phyloP scores from a whole-genome alignment of 805 yeast species.

The Saturnispora saitoi region DNA sequence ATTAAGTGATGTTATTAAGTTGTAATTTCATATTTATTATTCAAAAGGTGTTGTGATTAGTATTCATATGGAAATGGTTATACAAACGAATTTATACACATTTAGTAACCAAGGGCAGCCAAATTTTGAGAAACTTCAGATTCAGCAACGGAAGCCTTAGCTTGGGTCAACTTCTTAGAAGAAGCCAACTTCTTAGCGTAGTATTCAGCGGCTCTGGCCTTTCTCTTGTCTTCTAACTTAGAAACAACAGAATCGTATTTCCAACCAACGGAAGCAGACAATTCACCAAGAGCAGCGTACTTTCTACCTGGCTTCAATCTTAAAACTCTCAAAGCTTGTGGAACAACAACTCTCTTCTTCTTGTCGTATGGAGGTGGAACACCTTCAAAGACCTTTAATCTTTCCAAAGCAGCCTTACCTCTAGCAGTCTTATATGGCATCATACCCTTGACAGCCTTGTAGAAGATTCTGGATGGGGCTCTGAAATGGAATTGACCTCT shows the following conservation, averaged over 20 bases:
- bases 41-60: neutral
- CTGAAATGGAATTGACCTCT: slow-evolving; percentile 99
- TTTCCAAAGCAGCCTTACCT: slow-evolving; percentile 99
- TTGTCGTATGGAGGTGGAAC: slow-evolving; percentile 99
- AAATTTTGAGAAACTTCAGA: slow-evolving; percentile 88
- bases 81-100: slow-evolving; percentile 14
- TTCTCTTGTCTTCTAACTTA: slow-evolving; percentile 98
- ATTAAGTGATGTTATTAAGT: neutral
- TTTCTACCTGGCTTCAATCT: slow-evolving; percentile 99
- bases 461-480: slow-evolving; percentile 99
- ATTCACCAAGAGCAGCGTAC: slow-evolving; percentile 96
- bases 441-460: slow-evolving; percentile 99
- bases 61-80: slow-evolving; percentile 2
- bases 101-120: slow-evolving; percentile 96
- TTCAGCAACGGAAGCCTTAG: slow-evolving; percentile 79
- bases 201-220: slow-evolving; percentile 97
- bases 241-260: slow-evolving; percentile 98
- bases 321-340: slow-evolving; percentile 98
- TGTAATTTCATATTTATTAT: neutral
- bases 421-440: slow-evolving; percentile 99
- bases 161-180: slow-evolving; percentile 83
- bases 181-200: slow-evolving; percentile 97
- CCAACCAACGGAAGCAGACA: slow-evolving; percentile 98
- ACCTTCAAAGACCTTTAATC: slow-evolving; percentile 99
- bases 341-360: slow-evolving; percentile 99